Percentiles rank a stretch among this genome's conserved stretches.
phyloP scores from a whole-genome alignment of 108 stramenopile genomes.

The Cylindrotheca closterium region DNA sequence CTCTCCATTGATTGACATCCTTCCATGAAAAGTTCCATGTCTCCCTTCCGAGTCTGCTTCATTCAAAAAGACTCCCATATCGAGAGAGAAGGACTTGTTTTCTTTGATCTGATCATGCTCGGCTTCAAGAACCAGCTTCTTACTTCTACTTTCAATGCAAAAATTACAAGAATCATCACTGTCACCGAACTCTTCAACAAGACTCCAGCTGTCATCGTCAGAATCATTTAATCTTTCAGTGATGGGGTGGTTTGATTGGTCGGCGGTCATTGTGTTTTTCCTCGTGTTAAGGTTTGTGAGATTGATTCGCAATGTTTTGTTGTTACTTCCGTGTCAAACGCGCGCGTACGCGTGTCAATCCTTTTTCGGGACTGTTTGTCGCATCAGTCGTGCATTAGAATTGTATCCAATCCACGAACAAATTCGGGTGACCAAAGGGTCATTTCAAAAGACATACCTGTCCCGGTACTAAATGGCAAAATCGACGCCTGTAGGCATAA shows the following conservation, averaged over 20 bases:
- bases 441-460: no score
- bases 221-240: background rate
- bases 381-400: no score
- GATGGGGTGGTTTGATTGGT: background rate
- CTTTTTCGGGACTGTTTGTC: no score
- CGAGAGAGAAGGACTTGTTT: background rate
- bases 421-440: no score
- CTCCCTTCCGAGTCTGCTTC: background rate
- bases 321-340: no score
- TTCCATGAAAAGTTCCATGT: background rate
- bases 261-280: background rate
- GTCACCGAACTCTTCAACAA: background rate
- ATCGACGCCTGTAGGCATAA: no score
- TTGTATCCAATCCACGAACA: no score
- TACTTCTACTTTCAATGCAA: no score
- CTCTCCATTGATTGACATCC: background rate
- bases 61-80: background rate
- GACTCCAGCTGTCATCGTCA: background rate
- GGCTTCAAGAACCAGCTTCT: background rate
- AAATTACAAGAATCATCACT: background rate
- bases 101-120: background rate
- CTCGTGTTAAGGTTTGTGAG: no score
- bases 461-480: no score
- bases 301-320: no score
- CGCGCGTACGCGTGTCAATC: no score